These are phyloP conservation scores for Gossypium aridum DNA, from an alignment of 441 rosid species.

Conservation along the genomic window DNA sequence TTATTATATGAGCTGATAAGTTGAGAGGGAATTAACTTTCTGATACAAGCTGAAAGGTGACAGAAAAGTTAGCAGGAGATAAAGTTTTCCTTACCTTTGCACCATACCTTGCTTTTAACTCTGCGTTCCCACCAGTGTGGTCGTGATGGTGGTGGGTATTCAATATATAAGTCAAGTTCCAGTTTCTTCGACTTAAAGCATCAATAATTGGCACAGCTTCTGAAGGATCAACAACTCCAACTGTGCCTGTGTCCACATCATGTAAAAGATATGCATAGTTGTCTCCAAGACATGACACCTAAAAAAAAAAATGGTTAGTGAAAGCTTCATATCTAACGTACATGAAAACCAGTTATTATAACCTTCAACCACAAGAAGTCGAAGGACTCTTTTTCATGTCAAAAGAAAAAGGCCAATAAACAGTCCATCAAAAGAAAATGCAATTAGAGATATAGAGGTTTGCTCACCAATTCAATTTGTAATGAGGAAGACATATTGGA, in stretches of 20 bases:
- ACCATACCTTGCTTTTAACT: slow-evolving; percentile 92
- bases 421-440: not conserved
- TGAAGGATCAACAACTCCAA: slow-evolving; percentile 97
- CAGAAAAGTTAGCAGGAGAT: not conserved
- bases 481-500: slow-evolving; percentile 64
- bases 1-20: not conserved
- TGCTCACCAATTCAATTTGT: slow-evolving; percentile 81
- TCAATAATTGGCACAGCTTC: slow-evolving; percentile 83
- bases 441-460: not conserved
- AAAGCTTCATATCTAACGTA: not conserved
- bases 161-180: slow-evolving; percentile 79
- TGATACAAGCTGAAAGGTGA: not conserved
- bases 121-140: slow-evolving; percentile 84
- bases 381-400: not conserved
- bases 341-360: not conserved
- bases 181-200: slow-evolving; percentile 66
- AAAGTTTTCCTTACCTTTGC: slow-evolving; percentile 73
- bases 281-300: slow-evolving; percentile 90
- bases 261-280: slow-evolving; percentile 90
- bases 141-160: slow-evolving; percentile 92
- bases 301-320: slow-evolving; percentile 13
- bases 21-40: not conserved
- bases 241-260: slow-evolving; percentile 92
- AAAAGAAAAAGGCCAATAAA: not conserved
- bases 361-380: not conserved